phyloP scores from a whole-genome alignment of 106 monocot species.

The Posidonia australis region DNA sequence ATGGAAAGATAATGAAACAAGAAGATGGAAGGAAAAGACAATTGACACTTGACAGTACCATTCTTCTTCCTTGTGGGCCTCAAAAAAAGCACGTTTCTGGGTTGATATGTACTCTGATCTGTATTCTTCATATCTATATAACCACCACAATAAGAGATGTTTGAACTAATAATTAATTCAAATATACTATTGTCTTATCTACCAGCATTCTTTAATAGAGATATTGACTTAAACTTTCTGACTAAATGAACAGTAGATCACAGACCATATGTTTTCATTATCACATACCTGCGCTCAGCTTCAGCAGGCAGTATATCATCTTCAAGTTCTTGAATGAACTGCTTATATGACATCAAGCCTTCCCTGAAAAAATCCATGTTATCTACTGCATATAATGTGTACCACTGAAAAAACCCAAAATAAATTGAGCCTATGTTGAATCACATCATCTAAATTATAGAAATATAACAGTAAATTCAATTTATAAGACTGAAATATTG shows the following conservation, averaged over 20 bases:
- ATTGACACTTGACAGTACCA: slow-evolving; percentile 34
- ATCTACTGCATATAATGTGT: not conserved
- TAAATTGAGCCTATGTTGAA: too few species aligned
- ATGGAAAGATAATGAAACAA: slow-evolving; percentile 2
- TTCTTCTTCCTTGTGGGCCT: slow-evolving; percentile 93
- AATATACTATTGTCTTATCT: not conserved
- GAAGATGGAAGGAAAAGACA: not conserved
- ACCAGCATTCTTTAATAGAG: too few species aligned
- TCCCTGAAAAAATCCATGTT: slow-evolving; percentile 48
- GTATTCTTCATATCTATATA: slow-evolving; percentile 80
- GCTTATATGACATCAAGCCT: slow-evolving; percentile 99
- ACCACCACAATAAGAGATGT: slow-evolving; percentile 1
- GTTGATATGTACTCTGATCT: slow-evolving; percentile 91
- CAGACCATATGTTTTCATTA: not conserved
- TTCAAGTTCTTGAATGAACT: slow-evolving; percentile 99
- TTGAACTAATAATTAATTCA: not conserved
- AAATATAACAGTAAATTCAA: not conserved
- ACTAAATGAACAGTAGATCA: not conserved
- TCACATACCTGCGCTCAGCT: slow-evolving; percentile 74
- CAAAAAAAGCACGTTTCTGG: slow-evolving; percentile 89
- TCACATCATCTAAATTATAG: too few species aligned
- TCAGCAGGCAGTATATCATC: slow-evolving; percentile 94
- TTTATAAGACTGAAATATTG: too few species aligned
- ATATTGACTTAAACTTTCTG: too few species aligned
- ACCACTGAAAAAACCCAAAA: too few species aligned